These are phyloP conservation scores for Cystoderma amianthinum DNA, from an alignment of 768 basidiomycete species.

Conservation along the genomic window DNA sequence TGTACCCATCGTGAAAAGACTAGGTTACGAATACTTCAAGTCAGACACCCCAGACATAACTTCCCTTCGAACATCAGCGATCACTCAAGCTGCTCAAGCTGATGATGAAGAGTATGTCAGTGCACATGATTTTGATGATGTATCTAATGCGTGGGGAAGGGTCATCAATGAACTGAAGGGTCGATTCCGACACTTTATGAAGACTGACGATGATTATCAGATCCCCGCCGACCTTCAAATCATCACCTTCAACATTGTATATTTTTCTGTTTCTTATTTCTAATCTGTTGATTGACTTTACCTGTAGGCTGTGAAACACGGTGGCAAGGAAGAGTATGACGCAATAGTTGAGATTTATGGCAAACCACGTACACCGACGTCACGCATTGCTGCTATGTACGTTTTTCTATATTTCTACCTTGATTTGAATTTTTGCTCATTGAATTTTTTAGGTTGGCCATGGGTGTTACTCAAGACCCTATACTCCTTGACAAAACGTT, in stretches of 20 bases:
- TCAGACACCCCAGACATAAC: slow-evolving; percentile 63
- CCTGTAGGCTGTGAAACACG: slow-evolving; percentile 61
- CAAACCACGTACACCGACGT: slow-evolving; percentile 67
- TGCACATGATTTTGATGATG: background rate
- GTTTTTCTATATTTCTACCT: background rate
- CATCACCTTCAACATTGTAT: slow-evolving; percentile 44
- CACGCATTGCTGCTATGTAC: slow-evolving; percentile 65
- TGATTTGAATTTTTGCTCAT: slow-evolving; percentile 5
- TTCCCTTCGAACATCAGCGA: slow-evolving; percentile 69
- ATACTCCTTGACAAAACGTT: slow-evolving; percentile 58
- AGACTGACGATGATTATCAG: slow-evolving; percentile 63
- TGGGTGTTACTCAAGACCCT: slow-evolving; percentile 56
- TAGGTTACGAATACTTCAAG: slow-evolving; percentile 71
- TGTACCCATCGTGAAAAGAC: slow-evolving; percentile 65
- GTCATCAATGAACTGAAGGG: slow-evolving; percentile 63
- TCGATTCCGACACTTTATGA: slow-evolving; percentile 66
- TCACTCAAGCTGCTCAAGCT: slow-evolving; percentile 38
- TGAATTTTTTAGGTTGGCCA: slow-evolving; percentile 39
- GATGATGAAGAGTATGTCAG: slow-evolving; percentile 19
- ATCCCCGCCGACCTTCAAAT: slow-evolving; percentile 78
- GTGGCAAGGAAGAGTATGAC: slow-evolving; percentile 70
- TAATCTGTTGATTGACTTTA: background rate
- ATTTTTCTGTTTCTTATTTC: slow-evolving; percentile 10
- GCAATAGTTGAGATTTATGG: slow-evolving; percentile 62
- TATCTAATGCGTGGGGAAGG: background rate